These are phyloP conservation scores for Murraya koenigii DNA, from an alignment of 345 rosid genomes.

Conservation along the genomic window DNA sequence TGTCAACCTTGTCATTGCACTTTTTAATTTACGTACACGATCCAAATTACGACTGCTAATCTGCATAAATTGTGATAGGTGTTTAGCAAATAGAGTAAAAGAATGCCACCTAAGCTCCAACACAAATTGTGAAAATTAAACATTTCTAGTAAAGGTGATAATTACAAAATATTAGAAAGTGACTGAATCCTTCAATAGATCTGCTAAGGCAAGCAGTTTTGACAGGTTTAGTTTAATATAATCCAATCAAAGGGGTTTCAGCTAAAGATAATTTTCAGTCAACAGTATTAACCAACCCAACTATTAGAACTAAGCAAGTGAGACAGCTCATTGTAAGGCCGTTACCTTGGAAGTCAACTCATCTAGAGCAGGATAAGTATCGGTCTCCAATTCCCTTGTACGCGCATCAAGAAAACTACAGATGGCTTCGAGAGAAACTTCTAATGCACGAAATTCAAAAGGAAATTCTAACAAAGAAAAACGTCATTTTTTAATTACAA, in stretches of 20 bases:
- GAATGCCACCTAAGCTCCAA: background rate
- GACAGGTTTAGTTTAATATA: background rate
- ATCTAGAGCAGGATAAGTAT: constrained; percentile 56
- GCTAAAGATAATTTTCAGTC: background rate
- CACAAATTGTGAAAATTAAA: background rate
- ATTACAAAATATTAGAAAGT: background rate
- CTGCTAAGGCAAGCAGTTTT: background rate
- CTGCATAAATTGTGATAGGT: constrained; percentile 27
- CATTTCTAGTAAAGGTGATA: background rate
- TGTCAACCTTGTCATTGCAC: constrained; percentile 59
- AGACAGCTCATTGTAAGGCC: background rate
- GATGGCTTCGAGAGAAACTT: constrained; percentile 55
- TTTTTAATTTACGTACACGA: constrained; percentile 50
- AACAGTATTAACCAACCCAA: background rate
- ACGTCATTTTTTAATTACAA: background rate
- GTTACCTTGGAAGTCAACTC: constrained; percentile 53
- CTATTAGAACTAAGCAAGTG: background rate
- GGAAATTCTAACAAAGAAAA: constrained; percentile 35
- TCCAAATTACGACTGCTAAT: constrained; percentile 62
- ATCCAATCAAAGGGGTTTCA: background rate
- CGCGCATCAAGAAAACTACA: constrained; percentile 62
- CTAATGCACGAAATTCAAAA: constrained; percentile 55
- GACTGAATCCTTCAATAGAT: background rate
- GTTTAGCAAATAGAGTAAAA: background rate
- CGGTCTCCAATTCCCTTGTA: constrained; percentile 50